Evolutionary conservation across 2,329 filamentous ascomycete genomes (phyloP).

Genomic region (Aspergillus flavus): DNA sequence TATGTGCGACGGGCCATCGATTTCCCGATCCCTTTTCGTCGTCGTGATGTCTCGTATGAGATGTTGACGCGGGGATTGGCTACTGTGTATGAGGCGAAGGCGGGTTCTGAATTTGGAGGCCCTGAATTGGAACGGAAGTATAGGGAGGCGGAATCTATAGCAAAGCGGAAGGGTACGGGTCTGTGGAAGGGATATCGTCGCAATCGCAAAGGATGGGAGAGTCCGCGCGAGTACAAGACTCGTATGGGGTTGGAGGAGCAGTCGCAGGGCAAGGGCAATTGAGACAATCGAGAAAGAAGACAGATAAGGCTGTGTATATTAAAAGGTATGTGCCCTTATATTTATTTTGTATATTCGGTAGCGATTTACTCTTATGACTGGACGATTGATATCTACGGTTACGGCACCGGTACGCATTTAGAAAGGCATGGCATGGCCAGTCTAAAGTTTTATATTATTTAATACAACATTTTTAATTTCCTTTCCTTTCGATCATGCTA

Average conservation of each 20-base stretch:
- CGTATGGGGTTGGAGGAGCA: constrained; percentile 50
- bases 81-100: constrained; percentile 91
- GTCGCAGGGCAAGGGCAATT: constrained; percentile 16
- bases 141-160: constrained; percentile 53
- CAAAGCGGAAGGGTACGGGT: constrained; percentile 66
- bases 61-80: constrained; percentile 86
- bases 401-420: neutral
- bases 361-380: constrained; percentile 5
- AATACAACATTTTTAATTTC: neutral
- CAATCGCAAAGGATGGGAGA: constrained; percentile 66
- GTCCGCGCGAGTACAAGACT: constrained; percentile 83
- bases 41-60: constrained; percentile 80
- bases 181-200: constrained; percentile 70
- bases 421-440: neutral
- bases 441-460: neutral
- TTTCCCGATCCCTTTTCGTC: constrained; percentile 51
- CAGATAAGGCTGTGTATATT: constrained; percentile 3
- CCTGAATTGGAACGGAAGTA: constrained; percentile 56
- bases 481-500: neutral
- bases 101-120: constrained; percentile 83
- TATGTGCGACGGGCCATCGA: constrained; percentile 62
- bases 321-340: neutral
- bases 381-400: constrained; percentile 9
- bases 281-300: constrained; percentile 10
- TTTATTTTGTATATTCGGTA: neutral